phyloP scores from a whole-genome alignment of 1,284 basidiomycete species.

The Fomitopsis palustris region DNA sequence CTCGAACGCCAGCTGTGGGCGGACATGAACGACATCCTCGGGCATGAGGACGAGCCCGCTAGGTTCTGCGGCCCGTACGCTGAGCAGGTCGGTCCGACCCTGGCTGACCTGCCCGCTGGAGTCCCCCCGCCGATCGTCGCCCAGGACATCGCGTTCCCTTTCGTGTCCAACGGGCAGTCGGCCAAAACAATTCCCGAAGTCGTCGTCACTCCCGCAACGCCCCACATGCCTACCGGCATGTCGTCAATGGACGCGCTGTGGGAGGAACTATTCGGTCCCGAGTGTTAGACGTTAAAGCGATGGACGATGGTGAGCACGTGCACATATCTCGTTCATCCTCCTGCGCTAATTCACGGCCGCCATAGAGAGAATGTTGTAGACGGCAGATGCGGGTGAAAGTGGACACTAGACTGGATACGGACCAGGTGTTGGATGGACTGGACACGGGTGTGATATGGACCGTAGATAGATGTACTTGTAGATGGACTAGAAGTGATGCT shows the following conservation, averaged over 20 bases:
- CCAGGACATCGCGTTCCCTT: background rate
- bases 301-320: background rate
- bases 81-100: background rate
- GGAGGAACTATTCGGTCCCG: background rate
- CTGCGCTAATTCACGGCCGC: no score
- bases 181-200: background rate
- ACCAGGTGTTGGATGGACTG: no score
- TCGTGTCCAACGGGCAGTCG: background rate
- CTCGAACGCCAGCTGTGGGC: background rate
- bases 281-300: background rate
- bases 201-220: background rate
- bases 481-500: background rate
- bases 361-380: no score
- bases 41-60: background rate
- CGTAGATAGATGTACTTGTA: background rate
- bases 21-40: constrained; percentile 1
- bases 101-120: background rate
- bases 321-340: background rate
- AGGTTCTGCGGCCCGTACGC: background rate
- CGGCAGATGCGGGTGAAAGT: no score
- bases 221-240: background rate
- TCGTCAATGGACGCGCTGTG: background rate
- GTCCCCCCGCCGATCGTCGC: background rate
- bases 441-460: no score
- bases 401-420: no score